phyloP scores from a whole-genome alignment of 148 eudicot species.

The Cornus suecica region DNA sequence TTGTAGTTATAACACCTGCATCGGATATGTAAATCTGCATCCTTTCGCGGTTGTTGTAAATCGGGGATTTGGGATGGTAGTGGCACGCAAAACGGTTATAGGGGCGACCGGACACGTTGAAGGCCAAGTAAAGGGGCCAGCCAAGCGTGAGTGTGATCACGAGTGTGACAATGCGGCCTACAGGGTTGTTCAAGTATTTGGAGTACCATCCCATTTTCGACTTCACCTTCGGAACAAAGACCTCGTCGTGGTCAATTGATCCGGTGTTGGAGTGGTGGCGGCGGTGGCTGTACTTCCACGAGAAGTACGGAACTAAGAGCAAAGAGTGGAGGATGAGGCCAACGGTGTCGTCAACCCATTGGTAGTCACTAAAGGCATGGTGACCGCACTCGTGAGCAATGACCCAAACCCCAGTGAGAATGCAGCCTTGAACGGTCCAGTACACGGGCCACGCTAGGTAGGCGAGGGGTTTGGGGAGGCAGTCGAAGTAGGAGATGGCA shows the following conservation, averaged over 20 bases:
- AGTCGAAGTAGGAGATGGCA: constrained; percentile 28
- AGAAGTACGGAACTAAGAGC: constrained; percentile 63
- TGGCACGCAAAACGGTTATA: constrained; percentile 58
- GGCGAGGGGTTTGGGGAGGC: constrained; percentile 24
- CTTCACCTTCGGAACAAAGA: constrained; percentile 57
- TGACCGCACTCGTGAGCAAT: constrained; percentile 71
- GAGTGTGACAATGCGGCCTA: constrained; percentile 36
- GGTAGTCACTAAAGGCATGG: constrained; percentile 62
- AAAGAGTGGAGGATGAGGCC: constrained; percentile 60
- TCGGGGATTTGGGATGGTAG: constrained; percentile 48
- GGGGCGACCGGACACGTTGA: constrained; percentile 48
- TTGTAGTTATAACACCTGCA: constrained; percentile 18
- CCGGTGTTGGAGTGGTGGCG: constrained; percentile 71
- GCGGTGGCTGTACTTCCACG: constrained; percentile 67
- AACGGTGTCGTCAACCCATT: constrained; percentile 50
- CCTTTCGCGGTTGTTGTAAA: constrained; percentile 42
- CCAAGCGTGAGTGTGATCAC: constrained; percentile 39
- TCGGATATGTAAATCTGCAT: constrained; percentile 43
- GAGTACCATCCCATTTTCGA: constrained; percentile 37
- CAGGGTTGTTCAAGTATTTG: constrained; percentile 44
- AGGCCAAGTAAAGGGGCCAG: constrained; percentile 58
- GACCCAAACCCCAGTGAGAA: constrained; percentile 59
- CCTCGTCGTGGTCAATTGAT: constrained; percentile 53
- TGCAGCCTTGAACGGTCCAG: constrained; percentile 47
- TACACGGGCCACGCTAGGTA: constrained; percentile 49